Conservation (phyloP, 148 eudicot genomes). For the Rhododendron mucronatum region DNA sequence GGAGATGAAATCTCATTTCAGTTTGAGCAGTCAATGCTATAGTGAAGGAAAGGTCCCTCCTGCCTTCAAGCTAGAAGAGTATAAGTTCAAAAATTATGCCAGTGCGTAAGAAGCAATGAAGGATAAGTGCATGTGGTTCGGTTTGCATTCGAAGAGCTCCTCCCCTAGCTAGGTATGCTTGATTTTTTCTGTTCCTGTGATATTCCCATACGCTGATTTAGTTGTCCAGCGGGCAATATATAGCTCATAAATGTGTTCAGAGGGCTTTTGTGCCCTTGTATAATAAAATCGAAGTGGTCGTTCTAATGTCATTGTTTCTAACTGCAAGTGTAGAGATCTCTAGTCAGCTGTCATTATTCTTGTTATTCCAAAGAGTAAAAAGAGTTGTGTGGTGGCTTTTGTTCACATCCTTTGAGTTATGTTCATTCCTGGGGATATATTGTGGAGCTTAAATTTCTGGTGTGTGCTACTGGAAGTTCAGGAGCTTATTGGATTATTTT, state of each 20-base stretch:
- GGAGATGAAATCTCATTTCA: slow-evolving; percentile 72
- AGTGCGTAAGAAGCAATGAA: slow-evolving; percentile 70
- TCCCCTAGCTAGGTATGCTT: slow-evolving; percentile 13
- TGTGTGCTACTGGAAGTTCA: neutral
- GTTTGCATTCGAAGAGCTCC: slow-evolving; percentile 38
- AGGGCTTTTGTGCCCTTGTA: slow-evolving; percentile 27
- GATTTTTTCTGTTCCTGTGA: slow-evolving; percentile 17
- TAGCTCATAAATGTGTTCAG: slow-evolving; percentile 32
- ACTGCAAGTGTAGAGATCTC: neutral
- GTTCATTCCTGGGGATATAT: neutral
- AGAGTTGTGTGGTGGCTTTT: neutral
- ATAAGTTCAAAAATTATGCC: slow-evolving; percentile 72
- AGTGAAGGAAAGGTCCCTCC: slow-evolving; percentile 82
- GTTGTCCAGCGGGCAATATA: slow-evolving; percentile 30
- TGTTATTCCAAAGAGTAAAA: neutral
- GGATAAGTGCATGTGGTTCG: slow-evolving; percentile 80
- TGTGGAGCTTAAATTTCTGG: neutral
- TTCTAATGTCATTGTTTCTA: slow-evolving; percentile 13
- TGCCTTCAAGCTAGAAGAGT: slow-evolving; percentile 70
- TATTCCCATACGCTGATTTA: slow-evolving; percentile 11
- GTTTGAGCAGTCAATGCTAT: slow-evolving; percentile 77
- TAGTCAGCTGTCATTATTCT: neutral
- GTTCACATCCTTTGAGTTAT: neutral
- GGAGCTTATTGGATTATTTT: neutral
- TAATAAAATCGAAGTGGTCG: slow-evolving; percentile 8